Evolutionary conservation across 83 land plant genomes (phyloP), one percentile per base, ranked within the genome.

Genomic region (Thuja plicata): DNA sequence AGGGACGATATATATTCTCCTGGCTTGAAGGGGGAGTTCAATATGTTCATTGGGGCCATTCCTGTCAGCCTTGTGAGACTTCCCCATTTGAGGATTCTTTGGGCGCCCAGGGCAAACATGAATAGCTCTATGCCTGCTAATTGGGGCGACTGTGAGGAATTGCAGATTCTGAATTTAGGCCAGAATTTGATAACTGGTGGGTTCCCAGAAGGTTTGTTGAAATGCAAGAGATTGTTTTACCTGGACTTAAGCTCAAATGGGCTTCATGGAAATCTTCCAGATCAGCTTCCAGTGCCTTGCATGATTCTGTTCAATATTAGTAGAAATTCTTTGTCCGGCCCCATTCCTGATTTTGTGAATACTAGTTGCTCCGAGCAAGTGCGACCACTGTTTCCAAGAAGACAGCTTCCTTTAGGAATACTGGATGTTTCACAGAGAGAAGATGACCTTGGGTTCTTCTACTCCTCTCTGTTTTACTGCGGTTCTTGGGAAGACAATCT

Each of bases 261-360:
- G 73, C 70, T 94, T 88, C 24, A 38, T 12, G 93, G 95, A 1
- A 54, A 46, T 24, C 46, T 94, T 15, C 92, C 95, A 7, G 81
- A 85, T 17, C 85, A 92, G 55, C 93, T 95, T 38, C 91, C 91
- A 30, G 92, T 94, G 82, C 94, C 94, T 84, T 95, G 96, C 88
- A 94, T 95, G 96, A 89, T 87, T 24, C 19, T 92, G 24, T 96
- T 96, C 87, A 92, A 95, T 87, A 88, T 95, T 74, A 94, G 98
- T 87, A 87, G 90, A 54, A 95, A 96, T 84, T 86, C 30, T 8
- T 48, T 96, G 86, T 88, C 93, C 0, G 97, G 94, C 32, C 17
- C 84, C 3, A 90, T 94, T 27, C 94, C 93, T 21, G 76, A 27
- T 77, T 90, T 93, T 86, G 62, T 24, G 15, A 8, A 46, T 38